phyloP scores from a whole-genome alignment of 1,284 basidiomycete species.

The Boletellus deceptivus region DNA sequence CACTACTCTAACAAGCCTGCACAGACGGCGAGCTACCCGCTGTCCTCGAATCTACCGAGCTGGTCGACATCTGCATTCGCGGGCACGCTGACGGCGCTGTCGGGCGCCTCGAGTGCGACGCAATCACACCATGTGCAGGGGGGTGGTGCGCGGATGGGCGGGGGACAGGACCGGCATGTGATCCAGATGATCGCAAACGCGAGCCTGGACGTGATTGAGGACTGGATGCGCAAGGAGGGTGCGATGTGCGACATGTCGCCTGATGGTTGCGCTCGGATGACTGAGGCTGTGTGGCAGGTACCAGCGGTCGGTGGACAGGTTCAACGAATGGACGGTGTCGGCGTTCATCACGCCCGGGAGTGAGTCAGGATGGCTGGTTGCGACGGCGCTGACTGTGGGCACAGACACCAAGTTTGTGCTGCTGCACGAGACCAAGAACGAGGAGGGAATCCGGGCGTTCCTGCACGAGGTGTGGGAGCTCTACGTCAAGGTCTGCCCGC shows the following conservation, averaged over 20 bases:
- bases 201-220: constrained; percentile 86
- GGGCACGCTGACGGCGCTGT: constrained; percentile 80
- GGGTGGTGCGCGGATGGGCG: constrained; percentile 64
- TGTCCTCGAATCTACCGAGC: constrained; percentile 76
- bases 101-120: constrained; percentile 72
- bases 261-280: constrained; percentile 7
- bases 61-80: constrained; percentile 87
- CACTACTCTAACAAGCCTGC: constrained; percentile 75
- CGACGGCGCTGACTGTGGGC: constrained; percentile 11
- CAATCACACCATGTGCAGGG: constrained; percentile 58
- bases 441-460: constrained; percentile 90
- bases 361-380: constrained; percentile 42
- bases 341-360: constrained; percentile 92
- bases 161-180: constrained; percentile 83
- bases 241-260: constrained; percentile 65
- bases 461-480: constrained; percentile 93
- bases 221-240: constrained; percentile 82
- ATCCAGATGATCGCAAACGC: constrained; percentile 97
- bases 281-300: constrained; percentile 59
- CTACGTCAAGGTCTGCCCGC: constrained; percentile 79
- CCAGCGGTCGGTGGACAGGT: constrained; percentile 88
- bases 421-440: constrained; percentile 91
- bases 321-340: constrained; percentile 96
- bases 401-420: constrained; percentile 89
- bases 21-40: constrained; percentile 55